Evolutionary conservation across 345 rosid genomes (phyloP).

Genomic region (Eucalyptus marginata): DNA sequence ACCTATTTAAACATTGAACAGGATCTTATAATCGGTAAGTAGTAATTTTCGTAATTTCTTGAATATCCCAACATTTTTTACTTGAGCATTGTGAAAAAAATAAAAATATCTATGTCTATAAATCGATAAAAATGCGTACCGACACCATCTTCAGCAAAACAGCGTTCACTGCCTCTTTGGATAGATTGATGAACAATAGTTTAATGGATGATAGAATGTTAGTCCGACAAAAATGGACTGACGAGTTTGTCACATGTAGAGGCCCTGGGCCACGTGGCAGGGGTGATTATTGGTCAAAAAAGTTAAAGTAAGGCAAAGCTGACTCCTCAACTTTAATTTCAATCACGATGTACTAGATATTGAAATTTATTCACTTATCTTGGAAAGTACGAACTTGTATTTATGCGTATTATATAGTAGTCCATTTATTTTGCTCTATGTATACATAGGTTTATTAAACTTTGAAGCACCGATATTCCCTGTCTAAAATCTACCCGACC

Average conservation of each 20-base stretch:
- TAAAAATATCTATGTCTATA: background rate
- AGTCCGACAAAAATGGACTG: background rate
- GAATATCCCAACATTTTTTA: background rate
- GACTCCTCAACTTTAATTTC: background rate
- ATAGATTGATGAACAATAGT: background rate
- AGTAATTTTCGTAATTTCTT: background rate
- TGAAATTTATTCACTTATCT: background rate
- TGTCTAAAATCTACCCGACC: background rate
- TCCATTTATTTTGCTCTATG: background rate
- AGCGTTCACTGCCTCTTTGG: background rate
- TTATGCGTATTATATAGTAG: background rate
- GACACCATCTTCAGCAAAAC: background rate
- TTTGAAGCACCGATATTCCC: background rate
- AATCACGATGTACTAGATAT: background rate
- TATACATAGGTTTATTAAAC: background rate
- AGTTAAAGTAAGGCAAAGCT: background rate
- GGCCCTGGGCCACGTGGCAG: background rate
- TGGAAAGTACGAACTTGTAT: background rate
- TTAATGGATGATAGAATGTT: background rate
- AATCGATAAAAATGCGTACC: background rate
- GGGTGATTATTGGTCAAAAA: background rate
- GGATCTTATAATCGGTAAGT: background rate
- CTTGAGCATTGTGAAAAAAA: background rate
- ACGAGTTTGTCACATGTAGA: background rate
- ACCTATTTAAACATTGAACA: background rate